phyloP scores from a whole-genome alignment of 176 grass and related monocot genomes.

The Triticum dicoccoides region DNA sequence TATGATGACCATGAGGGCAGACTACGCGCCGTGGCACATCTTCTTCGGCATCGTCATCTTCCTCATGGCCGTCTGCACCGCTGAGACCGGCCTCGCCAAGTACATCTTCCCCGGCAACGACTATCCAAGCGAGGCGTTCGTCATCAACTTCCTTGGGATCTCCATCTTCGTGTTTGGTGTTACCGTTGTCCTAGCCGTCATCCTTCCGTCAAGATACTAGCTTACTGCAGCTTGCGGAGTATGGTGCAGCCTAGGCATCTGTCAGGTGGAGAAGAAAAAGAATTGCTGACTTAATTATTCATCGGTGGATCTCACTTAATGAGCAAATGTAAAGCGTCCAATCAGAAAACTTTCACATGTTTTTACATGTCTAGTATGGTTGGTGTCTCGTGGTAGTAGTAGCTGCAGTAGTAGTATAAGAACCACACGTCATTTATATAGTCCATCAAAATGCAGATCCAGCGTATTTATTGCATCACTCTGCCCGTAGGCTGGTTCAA shows the following conservation, averaged over 20 bases:
- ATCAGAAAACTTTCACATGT: not conserved
- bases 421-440: no score
- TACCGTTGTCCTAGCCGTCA: slow-evolving; percentile 18
- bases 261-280: not conserved
- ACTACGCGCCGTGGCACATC: slow-evolving; percentile 58
- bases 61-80: slow-evolving; percentile 44
- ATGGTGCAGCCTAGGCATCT: not conserved
- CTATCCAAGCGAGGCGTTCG: slow-evolving; percentile 20
- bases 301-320: not conserved
- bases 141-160: slow-evolving; percentile 39
- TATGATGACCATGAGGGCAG: slow-evolving; percentile 48
- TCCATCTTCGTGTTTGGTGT: slow-evolving; percentile 40
- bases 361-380: no score
- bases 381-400: no score
- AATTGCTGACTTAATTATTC: not conserved
- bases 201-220: slow-evolving; percentile 49
- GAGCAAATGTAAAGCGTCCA: not conserved
- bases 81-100: slow-evolving; percentile 32
- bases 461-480: no score
- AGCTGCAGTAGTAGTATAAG: no score
- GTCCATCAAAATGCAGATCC: no score
- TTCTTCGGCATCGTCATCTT: slow-evolving; percentile 55
- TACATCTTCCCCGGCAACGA: not conserved
- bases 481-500: no score
- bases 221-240: not conserved